Evolutionary conservation across 495 filamentous ascomycete genomes (phyloP).

Genomic region (Penicillium parvum): DNA sequence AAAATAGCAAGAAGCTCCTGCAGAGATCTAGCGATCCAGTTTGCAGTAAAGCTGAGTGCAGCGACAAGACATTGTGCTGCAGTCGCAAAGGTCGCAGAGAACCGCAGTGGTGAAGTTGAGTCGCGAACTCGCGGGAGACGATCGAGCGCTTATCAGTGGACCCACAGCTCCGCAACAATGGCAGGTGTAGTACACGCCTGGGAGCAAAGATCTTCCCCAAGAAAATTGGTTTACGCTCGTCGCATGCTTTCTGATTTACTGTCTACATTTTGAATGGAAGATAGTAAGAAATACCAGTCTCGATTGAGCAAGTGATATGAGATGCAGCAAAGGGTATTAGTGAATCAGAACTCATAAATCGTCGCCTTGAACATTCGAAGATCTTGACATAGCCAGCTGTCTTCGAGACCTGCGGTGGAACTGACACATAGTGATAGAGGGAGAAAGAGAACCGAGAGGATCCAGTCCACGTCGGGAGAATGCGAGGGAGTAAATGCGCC

Average conservation of each 20-base stretch:
- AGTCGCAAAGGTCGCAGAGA: no score
- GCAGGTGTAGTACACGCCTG: no score
- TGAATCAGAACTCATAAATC: constrained; percentile 1
- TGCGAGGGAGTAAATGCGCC: constrained; percentile 16
- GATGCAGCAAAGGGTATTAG: constrained; percentile 19
- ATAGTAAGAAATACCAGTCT: neutral
- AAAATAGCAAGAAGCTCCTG: neutral
- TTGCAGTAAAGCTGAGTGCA: neutral
- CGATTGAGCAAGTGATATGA: neutral
- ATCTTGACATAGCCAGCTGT: constrained; percentile 9
- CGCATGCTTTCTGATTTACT: no score
- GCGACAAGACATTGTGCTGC: neutral
- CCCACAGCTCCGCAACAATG: neutral
- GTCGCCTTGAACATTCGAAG: constrained; percentile 2
- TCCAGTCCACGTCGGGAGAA: constrained; percentile 19
- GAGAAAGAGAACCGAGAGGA: constrained; percentile 9
- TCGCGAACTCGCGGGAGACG: neutral
- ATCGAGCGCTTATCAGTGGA: neutral
- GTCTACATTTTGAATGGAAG: no score
- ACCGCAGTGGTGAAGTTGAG: neutral
- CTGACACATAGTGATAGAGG: neutral
- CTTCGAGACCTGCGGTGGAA: neutral
- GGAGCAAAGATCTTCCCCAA: neutral
- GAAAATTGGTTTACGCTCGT: neutral
- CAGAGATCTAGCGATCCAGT: neutral